These are phyloP conservation scores for Pyrenula massariospora DNA, from an alignment of 495 filamentous ascomycete species.

Conservation along the genomic window DNA sequence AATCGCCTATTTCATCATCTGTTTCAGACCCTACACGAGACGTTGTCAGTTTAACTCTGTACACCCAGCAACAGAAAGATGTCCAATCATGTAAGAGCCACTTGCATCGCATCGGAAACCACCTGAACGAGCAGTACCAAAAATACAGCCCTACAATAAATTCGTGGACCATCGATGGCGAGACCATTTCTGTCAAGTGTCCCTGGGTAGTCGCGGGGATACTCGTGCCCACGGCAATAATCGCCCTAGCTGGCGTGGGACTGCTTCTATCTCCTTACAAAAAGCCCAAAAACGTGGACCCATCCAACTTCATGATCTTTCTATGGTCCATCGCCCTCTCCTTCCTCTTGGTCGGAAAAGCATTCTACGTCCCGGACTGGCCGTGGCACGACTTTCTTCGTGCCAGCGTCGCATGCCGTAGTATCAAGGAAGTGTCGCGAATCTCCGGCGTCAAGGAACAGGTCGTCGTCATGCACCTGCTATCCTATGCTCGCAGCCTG, in stretches of 20 bases:
- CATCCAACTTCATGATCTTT: not conserved
- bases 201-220: not conserved
- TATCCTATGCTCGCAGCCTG: constrained; percentile 5
- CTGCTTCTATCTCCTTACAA: not conserved
- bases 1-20: not conserved
- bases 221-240: not conserved
- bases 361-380: constrained; percentile 16
- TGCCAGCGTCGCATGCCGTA: constrained; percentile 11
- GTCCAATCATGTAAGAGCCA: not conserved
- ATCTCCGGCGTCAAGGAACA: constrained; percentile 18
- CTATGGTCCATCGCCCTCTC: not conserved
- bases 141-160: not conserved
- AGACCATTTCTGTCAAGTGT: not conserved
- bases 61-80: not conserved
- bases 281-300: not conserved
- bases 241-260: not conserved
- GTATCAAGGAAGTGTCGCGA: constrained; percentile 14
- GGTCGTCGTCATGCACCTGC: constrained; percentile 16
- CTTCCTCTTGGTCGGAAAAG: not conserved
- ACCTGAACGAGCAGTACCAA: not conserved
- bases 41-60: not conserved
- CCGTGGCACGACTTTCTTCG: constrained; percentile 21
- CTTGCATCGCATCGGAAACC: not conserved
- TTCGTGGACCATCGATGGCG: not conserved
- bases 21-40: not conserved